These are phyloP conservation scores for Daldinia decipiens DNA, from an alignment of 495 filamentous ascomycete species.

Conservation along the genomic window DNA sequence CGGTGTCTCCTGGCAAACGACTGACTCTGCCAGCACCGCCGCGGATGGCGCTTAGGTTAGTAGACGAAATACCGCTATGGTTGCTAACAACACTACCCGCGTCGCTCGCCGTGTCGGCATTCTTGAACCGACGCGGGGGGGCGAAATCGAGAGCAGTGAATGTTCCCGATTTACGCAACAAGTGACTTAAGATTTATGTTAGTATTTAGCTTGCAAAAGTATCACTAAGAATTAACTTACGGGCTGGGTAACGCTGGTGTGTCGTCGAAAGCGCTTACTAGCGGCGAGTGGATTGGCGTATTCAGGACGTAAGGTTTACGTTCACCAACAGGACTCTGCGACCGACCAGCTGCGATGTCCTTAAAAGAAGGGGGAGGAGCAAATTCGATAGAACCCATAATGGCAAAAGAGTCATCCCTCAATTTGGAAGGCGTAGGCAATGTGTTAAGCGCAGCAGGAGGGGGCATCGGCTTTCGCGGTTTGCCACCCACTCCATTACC, in stretches of 20 bases:
- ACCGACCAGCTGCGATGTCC: constrained; percentile 75
- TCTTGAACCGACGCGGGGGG: constrained; percentile 87
- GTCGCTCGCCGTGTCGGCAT: constrained; percentile 77
- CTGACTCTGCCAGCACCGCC: constrained; percentile 91
- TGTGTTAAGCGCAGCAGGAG: constrained; percentile 75
- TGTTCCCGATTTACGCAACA: constrained; percentile 86
- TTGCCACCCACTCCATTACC: constrained; percentile 33
- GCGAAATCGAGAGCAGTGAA: constrained; percentile 95
- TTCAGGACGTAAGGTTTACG: constrained; percentile 75
- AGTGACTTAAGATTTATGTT: constrained; percentile 64
- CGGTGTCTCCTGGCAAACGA: constrained; percentile 80
- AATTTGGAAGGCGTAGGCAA: constrained; percentile 89
- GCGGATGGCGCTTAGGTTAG: constrained; percentile 80
- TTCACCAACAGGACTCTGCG: constrained; percentile 83
- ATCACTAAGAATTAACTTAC: constrained; percentile 66
- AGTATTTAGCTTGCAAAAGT: constrained; percentile 12
- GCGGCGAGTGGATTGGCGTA: constrained; percentile 75
- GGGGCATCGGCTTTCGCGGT: constrained; percentile 71
- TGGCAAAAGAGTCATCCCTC: constrained; percentile 80
- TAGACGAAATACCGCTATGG: constrained; percentile 77
- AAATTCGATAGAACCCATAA: constrained; percentile 79
- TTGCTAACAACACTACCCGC: constrained; percentile 90
- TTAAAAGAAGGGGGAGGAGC: constrained; percentile 79
- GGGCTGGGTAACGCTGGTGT: constrained; percentile 86
- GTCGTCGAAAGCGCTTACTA: constrained; percentile 87